Conservation (phyloP, 139 green algal species). For the Coelastrella sp. region DNA sequence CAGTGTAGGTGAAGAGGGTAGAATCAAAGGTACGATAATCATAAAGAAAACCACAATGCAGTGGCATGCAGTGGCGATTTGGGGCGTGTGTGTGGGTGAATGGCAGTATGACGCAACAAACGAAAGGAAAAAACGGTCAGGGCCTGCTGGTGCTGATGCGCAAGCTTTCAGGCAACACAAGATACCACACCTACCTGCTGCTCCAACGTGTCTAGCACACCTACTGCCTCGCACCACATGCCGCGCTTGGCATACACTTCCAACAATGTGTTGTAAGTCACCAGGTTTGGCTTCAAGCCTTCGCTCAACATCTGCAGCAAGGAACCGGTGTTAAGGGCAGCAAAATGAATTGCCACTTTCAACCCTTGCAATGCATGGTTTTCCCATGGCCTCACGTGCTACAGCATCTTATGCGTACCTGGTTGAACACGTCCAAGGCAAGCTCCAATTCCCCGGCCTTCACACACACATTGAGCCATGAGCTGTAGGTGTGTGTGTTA, state of each 20-base stretch:
- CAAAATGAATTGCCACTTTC: neutral
- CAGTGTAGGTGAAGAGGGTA: neutral
- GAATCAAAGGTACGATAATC: neutral
- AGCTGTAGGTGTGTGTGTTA: slow-evolving; percentile 82
- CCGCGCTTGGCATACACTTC: slow-evolving; percentile 69
- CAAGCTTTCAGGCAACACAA: neutral
- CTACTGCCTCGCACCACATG: slow-evolving; percentile 61
- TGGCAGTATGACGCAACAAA: neutral
- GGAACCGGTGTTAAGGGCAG: neutral
- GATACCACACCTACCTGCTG: slow-evolving; percentile 51
- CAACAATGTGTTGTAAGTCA: slow-evolving; percentile 60
- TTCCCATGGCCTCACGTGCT: neutral
- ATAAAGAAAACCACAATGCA: neutral
- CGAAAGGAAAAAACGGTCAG: neutral
- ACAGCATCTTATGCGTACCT: slow-evolving; percentile 50
- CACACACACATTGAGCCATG: slow-evolving; percentile 48
- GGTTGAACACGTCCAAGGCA: slow-evolving; percentile 69
- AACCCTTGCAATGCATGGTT: neutral
- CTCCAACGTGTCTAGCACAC: slow-evolving; percentile 52
- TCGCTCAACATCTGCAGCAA: slow-evolving; percentile 54
- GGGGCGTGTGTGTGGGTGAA: neutral
- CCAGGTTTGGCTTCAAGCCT: slow-evolving; percentile 67
- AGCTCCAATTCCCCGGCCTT: slow-evolving; percentile 41
- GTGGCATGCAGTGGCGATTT: neutral
- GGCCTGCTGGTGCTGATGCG: neutral